Conservation (phyloP, 2,329 filamentous ascomycete genomes). For the Cytospora piceae region DNA sequence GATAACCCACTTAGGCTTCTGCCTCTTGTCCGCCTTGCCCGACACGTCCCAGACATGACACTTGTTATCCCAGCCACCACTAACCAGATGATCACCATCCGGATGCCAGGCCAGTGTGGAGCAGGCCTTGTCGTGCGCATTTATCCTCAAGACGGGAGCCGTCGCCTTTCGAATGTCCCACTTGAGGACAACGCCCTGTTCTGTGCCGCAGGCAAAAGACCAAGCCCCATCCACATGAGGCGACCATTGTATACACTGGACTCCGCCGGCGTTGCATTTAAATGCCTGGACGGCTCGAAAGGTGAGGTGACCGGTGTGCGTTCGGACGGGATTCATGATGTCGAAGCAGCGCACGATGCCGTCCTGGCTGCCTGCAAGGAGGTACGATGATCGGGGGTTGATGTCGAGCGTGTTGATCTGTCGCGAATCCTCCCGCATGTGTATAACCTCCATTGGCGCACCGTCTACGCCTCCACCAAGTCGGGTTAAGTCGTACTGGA, state of each 20-base stretch:
- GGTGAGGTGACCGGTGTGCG: constrained; percentile 52
- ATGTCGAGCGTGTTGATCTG: constrained; percentile 68
- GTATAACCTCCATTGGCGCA: constrained; percentile 57
- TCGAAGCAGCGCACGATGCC: constrained; percentile 66
- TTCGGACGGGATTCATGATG: constrained; percentile 52
- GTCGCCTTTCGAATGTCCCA: constrained; percentile 64
- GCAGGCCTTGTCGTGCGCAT: constrained; percentile 64
- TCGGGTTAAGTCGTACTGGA: constrained; percentile 63
- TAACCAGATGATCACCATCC: constrained; percentile 68
- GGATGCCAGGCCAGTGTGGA: constrained; percentile 68
- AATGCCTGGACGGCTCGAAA: constrained; percentile 54
- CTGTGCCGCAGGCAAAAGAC: constrained; percentile 66
- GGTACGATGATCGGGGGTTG: constrained; percentile 59
- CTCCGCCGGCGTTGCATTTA: constrained; percentile 57
- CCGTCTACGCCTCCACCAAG: constrained; percentile 47
- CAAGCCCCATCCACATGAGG: constrained; percentile 58
- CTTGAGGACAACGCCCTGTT: constrained; percentile 63
- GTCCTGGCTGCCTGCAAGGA: constrained; percentile 67
- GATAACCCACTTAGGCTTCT: constrained; percentile 67
- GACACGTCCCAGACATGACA: constrained; percentile 70
- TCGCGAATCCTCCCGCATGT: constrained; percentile 63
- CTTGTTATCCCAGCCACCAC: constrained; percentile 63
- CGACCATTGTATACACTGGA: constrained; percentile 68
- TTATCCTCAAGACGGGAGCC: constrained; percentile 60
- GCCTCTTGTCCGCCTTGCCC: constrained; percentile 61